Base-by-base conservation (phyloP, 352 stramenopile species). In the Pythium brassicae region DNA sequence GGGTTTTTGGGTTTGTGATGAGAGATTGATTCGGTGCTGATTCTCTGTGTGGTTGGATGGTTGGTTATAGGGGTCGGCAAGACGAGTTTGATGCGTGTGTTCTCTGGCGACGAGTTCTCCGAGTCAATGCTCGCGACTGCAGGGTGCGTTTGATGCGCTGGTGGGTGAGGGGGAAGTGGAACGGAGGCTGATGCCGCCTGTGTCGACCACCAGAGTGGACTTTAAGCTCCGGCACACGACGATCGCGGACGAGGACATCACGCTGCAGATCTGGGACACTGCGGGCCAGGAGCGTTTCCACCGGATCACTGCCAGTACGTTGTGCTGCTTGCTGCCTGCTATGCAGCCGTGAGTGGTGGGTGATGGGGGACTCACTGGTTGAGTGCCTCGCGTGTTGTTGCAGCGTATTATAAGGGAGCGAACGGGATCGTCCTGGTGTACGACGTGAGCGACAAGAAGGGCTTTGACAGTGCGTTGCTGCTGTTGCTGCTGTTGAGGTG, bases 241-340 rank as follows among this genome's bases (percentile, higher is more conserved):
- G 20, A 70, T 93, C 19, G 71, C 75, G 42, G 84, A 96, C 20
- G 82, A 96, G 62, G 78, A 96, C 39, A 85, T 92, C 34, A 86
- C 92, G 34, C 67, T 97, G 45, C 93, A 98, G 67, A 96, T 98
- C 49, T 98, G 93, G 93, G 93, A 98, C 69, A 98, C 93, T 15
- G 92, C 93, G 19, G 93, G 93, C 26, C 91, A 98, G 65, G 93
- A 98, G 59, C 87, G 87, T 34, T 98, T 97, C 63, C 87, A 97
- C 57, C 87, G 92, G 17, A 98, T 98, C 62, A 98, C 93, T 55
- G 76, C 84, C 3, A 95, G 84, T 94, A 84, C 58, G 80, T 86
- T 8, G 3, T 17, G 27, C 10, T 48, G 22, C 4, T 29, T 23
- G 11, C 19, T 35, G 51, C 29, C 11, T 57, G 27, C 0, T n/a